Conservation (phyloP, 179 eudicot species). For the Carnegiea gigantea region DNA sequence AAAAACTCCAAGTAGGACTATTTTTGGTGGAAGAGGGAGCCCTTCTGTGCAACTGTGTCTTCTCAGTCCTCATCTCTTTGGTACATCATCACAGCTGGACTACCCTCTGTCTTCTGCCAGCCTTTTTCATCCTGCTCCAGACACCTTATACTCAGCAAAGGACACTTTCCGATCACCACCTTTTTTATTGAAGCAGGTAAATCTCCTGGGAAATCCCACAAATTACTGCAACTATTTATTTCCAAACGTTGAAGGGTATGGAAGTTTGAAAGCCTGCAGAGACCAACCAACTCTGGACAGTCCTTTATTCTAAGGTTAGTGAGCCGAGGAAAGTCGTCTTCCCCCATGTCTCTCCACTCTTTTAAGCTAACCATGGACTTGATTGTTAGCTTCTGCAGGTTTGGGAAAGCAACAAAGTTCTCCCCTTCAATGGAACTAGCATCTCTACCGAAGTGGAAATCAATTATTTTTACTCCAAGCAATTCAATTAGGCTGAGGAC, state of each 20-base stretch:
- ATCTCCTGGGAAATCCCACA: conserved; percentile 1
- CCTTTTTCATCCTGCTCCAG: neutral
- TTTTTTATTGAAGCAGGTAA: neutral
- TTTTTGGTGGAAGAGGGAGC: no score
- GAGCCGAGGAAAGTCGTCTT: conserved; percentile 5
- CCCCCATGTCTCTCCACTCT: conserved; percentile 12
- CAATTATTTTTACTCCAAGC: neutral
- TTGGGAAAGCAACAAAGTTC: conserved; percentile 14
- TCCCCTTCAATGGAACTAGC: neutral
- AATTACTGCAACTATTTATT: neutral
- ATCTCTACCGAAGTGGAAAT: neutral
- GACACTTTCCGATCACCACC: conserved; percentile 11
- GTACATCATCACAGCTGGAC: conserved; percentile 5
- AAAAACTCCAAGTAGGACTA: no score
- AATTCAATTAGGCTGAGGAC: conserved; percentile 22
- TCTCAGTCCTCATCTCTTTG: neutral
- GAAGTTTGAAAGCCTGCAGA: conserved; percentile 10
- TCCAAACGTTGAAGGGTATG: neutral
- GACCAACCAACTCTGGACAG: neutral
- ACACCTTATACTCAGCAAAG: conserved; percentile 6
- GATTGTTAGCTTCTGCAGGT: neutral
- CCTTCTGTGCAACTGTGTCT: neutral
- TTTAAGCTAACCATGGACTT: neutral
- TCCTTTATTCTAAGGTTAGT: neutral
- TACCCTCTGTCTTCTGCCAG: conserved; percentile 6